These are phyloP conservation scores for Aureobasidium zeae DNA, from an alignment of 2,329 filamentous ascomycete species.

Conservation along the genomic window DNA sequence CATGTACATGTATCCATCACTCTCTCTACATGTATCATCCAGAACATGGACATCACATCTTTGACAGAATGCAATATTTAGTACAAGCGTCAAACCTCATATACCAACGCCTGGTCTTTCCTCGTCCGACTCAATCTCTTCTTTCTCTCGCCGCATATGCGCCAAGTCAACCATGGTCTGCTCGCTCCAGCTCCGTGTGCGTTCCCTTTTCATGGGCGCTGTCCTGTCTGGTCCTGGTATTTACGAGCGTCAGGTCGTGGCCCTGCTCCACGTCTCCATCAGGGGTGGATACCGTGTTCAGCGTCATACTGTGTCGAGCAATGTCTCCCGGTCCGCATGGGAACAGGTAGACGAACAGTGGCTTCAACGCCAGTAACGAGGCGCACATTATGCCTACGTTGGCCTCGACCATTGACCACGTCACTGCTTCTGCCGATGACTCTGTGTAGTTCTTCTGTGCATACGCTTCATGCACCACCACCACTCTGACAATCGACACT, in stretches of 20 bases:
- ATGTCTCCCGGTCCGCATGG: conserved; percentile 21
- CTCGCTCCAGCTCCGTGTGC: conserved; percentile 5
- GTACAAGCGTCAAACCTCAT: no score
- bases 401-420: conserved; percentile 35
- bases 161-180: conserved; percentile 11
- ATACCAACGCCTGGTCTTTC: background rate
- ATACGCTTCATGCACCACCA: conserved; percentile 7
- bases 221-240: background rate
- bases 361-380: conserved; percentile 36
- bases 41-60: no score
- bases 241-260: conserved; percentile 6
- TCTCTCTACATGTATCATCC: no score
- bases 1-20: no score
- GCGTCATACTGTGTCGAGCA: conserved; percentile 8
- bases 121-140: background rate
- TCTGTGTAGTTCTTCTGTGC: conserved; percentile 13
- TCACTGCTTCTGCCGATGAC: conserved; percentile 32
- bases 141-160: background rate
- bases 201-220: background rate
- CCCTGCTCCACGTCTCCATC: background rate
- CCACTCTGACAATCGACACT: conserved; percentile 11
- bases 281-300: background rate
- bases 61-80: no score
- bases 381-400: conserved; percentile 39
- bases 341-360: conserved; percentile 30